A percentile compares a stretch with the other conserved stretches of the same genome.
Conservation (phyloP, 139 green algal species). For the Micromonas pusilla region DNA sequence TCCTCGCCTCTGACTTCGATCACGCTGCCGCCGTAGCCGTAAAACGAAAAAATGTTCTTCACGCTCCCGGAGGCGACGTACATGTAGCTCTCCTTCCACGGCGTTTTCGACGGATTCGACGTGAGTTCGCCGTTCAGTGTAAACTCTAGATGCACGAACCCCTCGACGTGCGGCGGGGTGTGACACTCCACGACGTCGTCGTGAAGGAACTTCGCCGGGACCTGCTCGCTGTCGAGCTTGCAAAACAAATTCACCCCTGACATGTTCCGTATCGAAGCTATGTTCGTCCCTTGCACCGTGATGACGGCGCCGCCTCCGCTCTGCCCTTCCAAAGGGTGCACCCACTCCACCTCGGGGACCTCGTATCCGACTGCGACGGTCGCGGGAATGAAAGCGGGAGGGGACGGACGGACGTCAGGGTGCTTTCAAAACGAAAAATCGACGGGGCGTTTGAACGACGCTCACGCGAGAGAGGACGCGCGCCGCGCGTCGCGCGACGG, state of each 20-base stretch:
- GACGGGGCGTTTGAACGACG: background rate
- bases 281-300: background rate
- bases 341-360: constrained; percentile 15
- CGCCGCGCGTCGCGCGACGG: background rate
- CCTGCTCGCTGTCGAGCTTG: background rate
- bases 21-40: background rate
- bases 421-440: background rate
- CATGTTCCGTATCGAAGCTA: background rate
- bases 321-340: background rate
- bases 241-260: background rate
- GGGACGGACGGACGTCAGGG: too few relatives aligned
- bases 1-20: constrained; percentile 1
- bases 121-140: background rate
- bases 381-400: too few relatives aligned
- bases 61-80: background rate
- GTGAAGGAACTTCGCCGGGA: background rate
- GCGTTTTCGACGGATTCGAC: background rate
- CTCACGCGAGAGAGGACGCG: too few relatives aligned
- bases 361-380: background rate
- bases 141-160: constrained; percentile 13
- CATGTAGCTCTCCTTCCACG: background rate
- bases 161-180: background rate
- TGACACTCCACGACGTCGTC: background rate
- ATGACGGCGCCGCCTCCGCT: background rate
- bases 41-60: background rate